A percentile compares a stretch with the other conserved stretches of the same genome.
Evolutionary conservation across 2,329 filamentous ascomycete species (phyloP).

Genomic region (Lecanicillium sp.): DNA sequence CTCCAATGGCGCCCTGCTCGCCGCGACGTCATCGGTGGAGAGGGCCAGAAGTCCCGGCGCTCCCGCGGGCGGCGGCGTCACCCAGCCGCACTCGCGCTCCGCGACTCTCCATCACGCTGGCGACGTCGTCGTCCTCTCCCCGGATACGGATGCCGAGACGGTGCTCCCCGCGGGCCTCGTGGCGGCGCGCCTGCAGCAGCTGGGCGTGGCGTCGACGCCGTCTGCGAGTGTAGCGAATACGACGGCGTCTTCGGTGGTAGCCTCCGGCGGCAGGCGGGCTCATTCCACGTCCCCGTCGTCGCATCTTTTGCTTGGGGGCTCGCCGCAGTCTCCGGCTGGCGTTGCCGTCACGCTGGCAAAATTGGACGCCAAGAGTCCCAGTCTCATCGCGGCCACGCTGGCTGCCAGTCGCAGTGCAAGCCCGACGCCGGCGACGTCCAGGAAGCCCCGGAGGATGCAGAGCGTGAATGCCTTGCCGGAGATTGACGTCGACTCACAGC

Average conservation of each 20-base stretch:
- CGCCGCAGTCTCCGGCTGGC: constrained; percentile 5
- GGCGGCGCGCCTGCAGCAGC: constrained; percentile 22
- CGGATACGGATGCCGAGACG: constrained; percentile 18
- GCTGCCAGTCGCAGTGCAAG: constrained; percentile 47
- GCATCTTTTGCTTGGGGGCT: neutral
- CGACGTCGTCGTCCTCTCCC: constrained; percentile 32
- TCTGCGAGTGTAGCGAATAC: neutral
- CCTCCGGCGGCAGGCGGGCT: constrained; percentile 9
- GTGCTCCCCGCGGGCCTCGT: constrained; percentile 16
- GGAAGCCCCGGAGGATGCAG: constrained; percentile 23
- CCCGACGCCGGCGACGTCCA: constrained; percentile 25
- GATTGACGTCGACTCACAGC: constrained; percentile 39
- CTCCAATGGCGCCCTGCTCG: constrained; percentile 37
- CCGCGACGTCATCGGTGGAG: constrained; percentile 33
- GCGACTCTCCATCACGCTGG: constrained; percentile 25
- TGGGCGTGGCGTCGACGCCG: constrained; percentile 16
- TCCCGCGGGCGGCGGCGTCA: no score
- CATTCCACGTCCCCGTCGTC: constrained; percentile 9
- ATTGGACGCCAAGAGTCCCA: constrained; percentile 43
- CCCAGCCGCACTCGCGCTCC: constrained; percentile 15
- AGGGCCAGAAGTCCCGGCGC: constrained; percentile 10
- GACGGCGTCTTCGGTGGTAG: neutral
- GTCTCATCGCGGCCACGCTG: constrained; percentile 53
- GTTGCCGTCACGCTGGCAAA: constrained; percentile 4
- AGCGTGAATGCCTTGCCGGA: constrained; percentile 26